Base-by-base conservation (phyloP, 1,284 basidiomycete genomes). In the Heterobasidion occidentale region DNA sequence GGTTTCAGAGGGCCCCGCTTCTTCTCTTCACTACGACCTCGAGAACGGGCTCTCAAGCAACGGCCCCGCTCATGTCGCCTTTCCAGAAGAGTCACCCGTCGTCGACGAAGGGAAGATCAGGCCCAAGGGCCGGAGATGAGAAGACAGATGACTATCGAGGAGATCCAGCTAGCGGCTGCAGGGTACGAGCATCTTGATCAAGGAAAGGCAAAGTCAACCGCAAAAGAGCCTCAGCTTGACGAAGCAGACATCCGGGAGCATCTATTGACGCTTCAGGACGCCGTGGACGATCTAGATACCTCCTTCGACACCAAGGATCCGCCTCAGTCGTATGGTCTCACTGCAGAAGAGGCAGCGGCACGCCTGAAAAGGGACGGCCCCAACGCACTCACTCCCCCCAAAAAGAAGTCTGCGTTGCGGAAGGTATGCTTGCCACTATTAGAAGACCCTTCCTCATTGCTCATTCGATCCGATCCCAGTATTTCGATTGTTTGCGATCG, bases 381-480 rank as follows among this genome's bases (percentile, higher is more conserved):
- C 38, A 86, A 86, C 64, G 64, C 84, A 44, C 73, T 86, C 47
- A 86, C 83, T 3, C 84, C 84, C n/a, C 83, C 83, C 1, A 80
- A 79, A 68, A 84, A 83, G 67, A 84, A 83, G 64, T 83, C 81
- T 48, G 80, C 82, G 36, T 64, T 84, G 14, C 75, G 77, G 61
- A 84, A 84, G 78, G 84, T 84, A 59, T 35, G 70, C 27, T 6
- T 27, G 59, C 55, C 36, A 36, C 55, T 20, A 56, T 7, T 27
- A 49, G 42, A 38, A 45, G 56, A 6, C 27, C 27, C 27, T 27
- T 27, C 27, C 27, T 27, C 27, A 6, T 27, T 27, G 27, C 27
- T 27, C 27, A 27, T 5, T 27, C 27, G 27, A 27, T 27, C 9
- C 60, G 47, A 14, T 7, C 20, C 12, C 20, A 84, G 83, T 87